These are phyloP conservation scores for Mycena sanguinolenta DNA, from an alignment of 768 basidiomycete species.

Conservation along the genomic window DNA sequence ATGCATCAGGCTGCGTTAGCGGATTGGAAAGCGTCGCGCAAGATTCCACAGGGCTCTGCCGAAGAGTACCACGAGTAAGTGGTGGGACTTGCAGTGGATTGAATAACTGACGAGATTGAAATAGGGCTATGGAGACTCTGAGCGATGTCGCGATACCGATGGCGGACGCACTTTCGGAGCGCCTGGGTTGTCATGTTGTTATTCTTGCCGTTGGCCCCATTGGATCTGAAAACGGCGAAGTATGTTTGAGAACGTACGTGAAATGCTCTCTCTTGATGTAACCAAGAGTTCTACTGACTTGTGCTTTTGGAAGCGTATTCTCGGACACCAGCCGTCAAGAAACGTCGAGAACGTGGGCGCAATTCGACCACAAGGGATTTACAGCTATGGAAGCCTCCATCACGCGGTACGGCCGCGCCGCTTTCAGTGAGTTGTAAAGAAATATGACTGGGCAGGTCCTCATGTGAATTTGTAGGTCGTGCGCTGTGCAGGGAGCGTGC, in stretches of 20 bases:
- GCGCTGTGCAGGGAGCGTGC: not conserved
- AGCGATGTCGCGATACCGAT: not conserved
- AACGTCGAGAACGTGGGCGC: not conserved
- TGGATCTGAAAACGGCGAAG: not conserved
- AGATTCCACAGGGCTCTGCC: not conserved
- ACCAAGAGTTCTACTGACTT: not conserved
- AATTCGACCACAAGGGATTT: slow-evolving; percentile 11
- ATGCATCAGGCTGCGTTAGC: not conserved
- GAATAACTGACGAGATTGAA: not conserved
- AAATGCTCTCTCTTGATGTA: not conserved
- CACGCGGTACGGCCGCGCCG: not conserved
- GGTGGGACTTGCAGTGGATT: no score
- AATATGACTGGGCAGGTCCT: no score
- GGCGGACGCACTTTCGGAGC: not conserved
- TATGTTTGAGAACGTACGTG: slow-evolving; percentile 2
- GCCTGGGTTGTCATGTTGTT: not conserved
- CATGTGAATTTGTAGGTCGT: not conserved
- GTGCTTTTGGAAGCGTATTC: not conserved
- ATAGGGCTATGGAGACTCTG: not conserved
- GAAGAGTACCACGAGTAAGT: slow-evolving; percentile 15
- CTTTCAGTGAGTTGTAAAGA: not conserved
- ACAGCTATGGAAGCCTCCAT: slow-evolving; percentile 8
- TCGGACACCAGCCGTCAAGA: not conserved
- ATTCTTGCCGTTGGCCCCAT: not conserved
- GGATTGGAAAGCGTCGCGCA: not conserved